phyloP scores from a whole-genome alignment of 495 filamentous ascomycete species.

The Xylaria acuta region DNA sequence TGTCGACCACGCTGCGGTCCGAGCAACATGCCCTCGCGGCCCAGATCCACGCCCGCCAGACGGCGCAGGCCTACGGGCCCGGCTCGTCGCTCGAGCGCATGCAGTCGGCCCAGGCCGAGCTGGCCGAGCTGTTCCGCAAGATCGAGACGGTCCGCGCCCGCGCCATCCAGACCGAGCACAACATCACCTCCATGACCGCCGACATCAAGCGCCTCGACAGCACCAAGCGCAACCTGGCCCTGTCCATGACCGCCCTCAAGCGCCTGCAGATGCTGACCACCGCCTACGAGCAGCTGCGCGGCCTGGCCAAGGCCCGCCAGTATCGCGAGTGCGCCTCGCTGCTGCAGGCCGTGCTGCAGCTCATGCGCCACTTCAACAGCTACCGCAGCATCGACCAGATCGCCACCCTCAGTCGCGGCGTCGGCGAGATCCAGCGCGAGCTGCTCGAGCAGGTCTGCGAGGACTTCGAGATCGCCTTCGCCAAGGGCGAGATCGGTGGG shows the following conservation, averaged over 20 bases:
- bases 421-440: conserved; percentile 92
- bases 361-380: conserved; percentile 98
- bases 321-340: conserved; percentile 96
- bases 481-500: conserved; percentile 80
- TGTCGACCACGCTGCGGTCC: conserved; percentile 71
- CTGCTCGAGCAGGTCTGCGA: conserved; percentile 96
- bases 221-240: conserved; percentile 94
- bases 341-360: conserved; percentile 93
- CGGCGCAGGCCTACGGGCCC: conserved; percentile 83
- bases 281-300: conserved; percentile 93
- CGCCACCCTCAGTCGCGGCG: conserved; percentile 88
- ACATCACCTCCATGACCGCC: conserved; percentile 98
- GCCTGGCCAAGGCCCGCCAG: conserved; percentile 81
- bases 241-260: conserved; percentile 98
- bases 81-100: conserved; percentile 88
- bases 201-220: conserved; percentile 98
- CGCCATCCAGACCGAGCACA: conserved; percentile 88
- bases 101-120: conserved; percentile 85
- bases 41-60: conserved; percentile 78
- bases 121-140: conserved; percentile 89
- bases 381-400: conserved; percentile 98
- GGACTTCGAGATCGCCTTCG: conserved; percentile 95
- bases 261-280: conserved; percentile 98
- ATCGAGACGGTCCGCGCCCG: conserved; percentile 93
- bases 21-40: conserved; percentile 86